Conservation (phyloP, 495 filamentous ascomycete species). For the Evernia prunastri region DNA sequence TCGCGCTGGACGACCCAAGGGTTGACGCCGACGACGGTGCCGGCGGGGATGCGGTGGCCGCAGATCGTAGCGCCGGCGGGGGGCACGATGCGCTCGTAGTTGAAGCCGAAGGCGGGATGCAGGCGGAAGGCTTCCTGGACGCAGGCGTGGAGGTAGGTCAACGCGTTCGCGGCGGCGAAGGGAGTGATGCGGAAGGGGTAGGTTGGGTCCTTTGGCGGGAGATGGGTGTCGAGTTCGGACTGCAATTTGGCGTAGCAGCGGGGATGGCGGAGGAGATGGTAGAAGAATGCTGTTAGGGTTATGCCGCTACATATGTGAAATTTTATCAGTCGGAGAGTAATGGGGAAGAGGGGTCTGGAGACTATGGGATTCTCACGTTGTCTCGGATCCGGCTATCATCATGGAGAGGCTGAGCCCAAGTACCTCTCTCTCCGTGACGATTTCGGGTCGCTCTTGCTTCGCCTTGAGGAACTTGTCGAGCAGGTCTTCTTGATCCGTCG, state of each 20-base stretch:
- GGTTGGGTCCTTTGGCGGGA: conserved; percentile 31
- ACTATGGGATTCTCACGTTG: conserved; percentile 36
- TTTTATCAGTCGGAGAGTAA: neutral
- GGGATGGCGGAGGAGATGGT: conserved; percentile 54
- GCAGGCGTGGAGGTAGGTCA: conserved; percentile 56
- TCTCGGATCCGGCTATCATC: conserved; percentile 59
- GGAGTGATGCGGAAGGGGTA: conserved; percentile 43
- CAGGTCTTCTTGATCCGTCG: conserved; percentile 38
- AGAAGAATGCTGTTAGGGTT: conserved; percentile 54
- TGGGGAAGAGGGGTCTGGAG: neutral
- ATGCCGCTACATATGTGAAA: conserved; percentile 38
- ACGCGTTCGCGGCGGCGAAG: conserved; percentile 47
- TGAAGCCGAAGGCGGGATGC: conserved; percentile 53
- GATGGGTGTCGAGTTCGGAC: conserved; percentile 50
- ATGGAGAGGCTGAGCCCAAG: conserved; percentile 60
- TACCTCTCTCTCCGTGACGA: conserved; percentile 59
- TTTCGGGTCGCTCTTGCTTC: conserved; percentile 46
- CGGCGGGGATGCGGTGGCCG: conserved; percentile 45
- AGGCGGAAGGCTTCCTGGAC: conserved; percentile 60
- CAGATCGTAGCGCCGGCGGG: conserved; percentile 28
- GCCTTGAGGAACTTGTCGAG: conserved; percentile 44
- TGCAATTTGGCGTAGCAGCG: conserved; percentile 37
- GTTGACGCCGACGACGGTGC: conserved; percentile 55
- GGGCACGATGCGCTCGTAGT: conserved; percentile 45
- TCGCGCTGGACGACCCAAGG: conserved; percentile 57